These are phyloP conservation scores for Musa balbisiana DNA, from an alignment of 202 grass and related monocot species.

Conservation along the genomic window DNA sequence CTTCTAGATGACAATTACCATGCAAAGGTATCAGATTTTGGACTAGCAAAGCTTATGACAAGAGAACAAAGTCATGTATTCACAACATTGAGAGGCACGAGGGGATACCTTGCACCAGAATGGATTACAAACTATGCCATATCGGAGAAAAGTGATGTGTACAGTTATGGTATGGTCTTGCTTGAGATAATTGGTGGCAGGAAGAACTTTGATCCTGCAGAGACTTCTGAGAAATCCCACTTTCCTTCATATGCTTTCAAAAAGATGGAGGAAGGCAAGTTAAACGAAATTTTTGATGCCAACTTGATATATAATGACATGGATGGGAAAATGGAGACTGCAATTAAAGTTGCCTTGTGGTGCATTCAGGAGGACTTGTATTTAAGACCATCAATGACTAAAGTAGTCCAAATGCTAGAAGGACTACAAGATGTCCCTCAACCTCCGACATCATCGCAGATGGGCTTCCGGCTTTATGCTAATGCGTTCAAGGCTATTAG, in stretches of 20 bases:
- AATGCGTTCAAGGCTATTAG: slow-evolving; percentile 63
- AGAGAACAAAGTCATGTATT: slow-evolving; percentile 97
- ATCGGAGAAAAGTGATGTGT: slow-evolving; percentile 94
- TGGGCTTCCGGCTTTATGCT: slow-evolving; percentile 56
- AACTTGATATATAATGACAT: slow-evolving; percentile 37
- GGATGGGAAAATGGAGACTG: slow-evolving; percentile 48
- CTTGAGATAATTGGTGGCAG: slow-evolving; percentile 82
- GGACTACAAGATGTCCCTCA: slow-evolving; percentile 60
- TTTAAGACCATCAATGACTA: slow-evolving; percentile 71
- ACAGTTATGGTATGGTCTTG: slow-evolving; percentile 93
- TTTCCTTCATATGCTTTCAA: slow-evolving; percentile 83
- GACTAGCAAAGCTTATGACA: slow-evolving; percentile 94
- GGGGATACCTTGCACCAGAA: slow-evolving; percentile 87
- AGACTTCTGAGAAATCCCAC: slow-evolving; percentile 74
- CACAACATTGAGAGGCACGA: slow-evolving; percentile 73
- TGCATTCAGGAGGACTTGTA: slow-evolving; percentile 94
- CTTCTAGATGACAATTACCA: slow-evolving; percentile 78
- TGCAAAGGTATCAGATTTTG: slow-evolving; percentile 97
- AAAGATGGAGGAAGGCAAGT: slow-evolving; percentile 66
- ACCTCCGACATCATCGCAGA: slow-evolving; percentile 49
- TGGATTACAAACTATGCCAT: slow-evolving; percentile 91
- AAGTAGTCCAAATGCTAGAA: slow-evolving; percentile 89
- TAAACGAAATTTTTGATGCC: slow-evolving; percentile 52
- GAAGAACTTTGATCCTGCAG: slow-evolving; percentile 67
- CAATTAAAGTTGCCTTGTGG: slow-evolving; percentile 85